A percentile compares a stretch with the other conserved stretches of the same genome.
These are phyloP conservation scores for Deinandra increscens DNA, from an alignment of 129 eudicot genomes.

Conservation along the genomic window DNA sequence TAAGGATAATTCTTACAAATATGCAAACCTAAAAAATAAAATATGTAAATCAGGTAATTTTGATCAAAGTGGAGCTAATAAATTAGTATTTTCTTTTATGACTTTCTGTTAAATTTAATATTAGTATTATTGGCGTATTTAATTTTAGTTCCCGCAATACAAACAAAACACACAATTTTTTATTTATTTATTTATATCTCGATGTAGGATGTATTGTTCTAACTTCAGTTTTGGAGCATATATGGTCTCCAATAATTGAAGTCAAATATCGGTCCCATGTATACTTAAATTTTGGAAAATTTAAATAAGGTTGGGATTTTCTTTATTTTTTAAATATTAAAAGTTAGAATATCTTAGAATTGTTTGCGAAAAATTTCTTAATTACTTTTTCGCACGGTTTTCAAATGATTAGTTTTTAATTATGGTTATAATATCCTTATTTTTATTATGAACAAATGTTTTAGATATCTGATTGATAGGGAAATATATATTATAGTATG, in stretches of 20 bases:
- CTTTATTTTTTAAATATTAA: not conserved
- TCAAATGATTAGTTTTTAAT: not conserved
- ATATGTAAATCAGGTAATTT: constrained; percentile 14
- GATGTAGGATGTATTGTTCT: not conserved
- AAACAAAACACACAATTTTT: not conserved
- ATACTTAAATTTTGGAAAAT: not conserved
- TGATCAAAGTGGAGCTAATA: not conserved
- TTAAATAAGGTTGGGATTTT: not conserved
- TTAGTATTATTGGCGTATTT: not conserved
- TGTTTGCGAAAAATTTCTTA: not conserved
- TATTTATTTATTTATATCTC: not conserved
- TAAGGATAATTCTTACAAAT: no score
- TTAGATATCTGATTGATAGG: not conserved
- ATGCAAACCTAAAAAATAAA: no score
- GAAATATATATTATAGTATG: not conserved
- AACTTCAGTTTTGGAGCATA: not conserved
- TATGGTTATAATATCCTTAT: no score
- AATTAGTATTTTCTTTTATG: no score
- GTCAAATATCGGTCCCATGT: constrained; percentile 14
- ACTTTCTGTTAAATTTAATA: no score
- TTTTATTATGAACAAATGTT: not conserved
- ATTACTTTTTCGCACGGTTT: not conserved
- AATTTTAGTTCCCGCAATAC: not conserved
- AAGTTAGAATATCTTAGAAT: not conserved
- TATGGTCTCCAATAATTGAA: constrained; percentile 9